Evolutionary conservation across 2,329 filamentous ascomycete species (phyloP), one percentile per base, ranked within the genome.

Genomic region (Rhynchosporium agropyri): DNA sequence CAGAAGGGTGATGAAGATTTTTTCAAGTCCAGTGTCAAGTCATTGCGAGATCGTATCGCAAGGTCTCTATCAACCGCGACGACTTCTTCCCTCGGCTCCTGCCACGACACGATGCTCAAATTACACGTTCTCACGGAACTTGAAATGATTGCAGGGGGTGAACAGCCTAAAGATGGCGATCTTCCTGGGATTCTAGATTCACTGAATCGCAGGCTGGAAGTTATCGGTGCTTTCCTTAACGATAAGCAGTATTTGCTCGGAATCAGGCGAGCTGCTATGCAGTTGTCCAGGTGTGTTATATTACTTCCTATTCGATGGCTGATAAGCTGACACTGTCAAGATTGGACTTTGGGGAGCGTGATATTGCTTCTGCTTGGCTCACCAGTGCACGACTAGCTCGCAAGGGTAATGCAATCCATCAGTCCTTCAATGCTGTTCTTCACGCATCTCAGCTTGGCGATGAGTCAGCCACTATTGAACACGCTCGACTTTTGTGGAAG

Each of bases 161-260:
- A 80, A 51, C 76, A 78, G 8, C 76, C 74, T 26, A 70, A 74
- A 48, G 60, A 65, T 15, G 60, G 60, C 8, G 62, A 68, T n/a
- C 67, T 67, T 8, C 71, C 81, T 58, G 76, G 76, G 48, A 76
- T 77, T 54, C 74, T 89, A 6, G 79, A 82, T 57, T 81, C 82
- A 28, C 75, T 97, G 4, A 83, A 89, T 65, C 86, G 89, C 51
- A 87, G 95, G n/a, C 79, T 99, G n/a, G 90, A 93, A 68, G 83
- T 96, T 1, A 80, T 99, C 2, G 95, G 96, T 0, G 91, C 92
- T 1, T 97, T 95, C 71, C 88, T 93, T 43, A 86, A 88, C 58
- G 93, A 99, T 74, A 99, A 99, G 75, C 94, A 97, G 74, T 98
- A 96, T 73, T 78, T 99, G 9, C 81, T 99, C 33, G 90, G 92